Evolutionary conservation across 2,329 filamentous ascomycete genomes (phyloP), one percentile per base, ranked within the genome.

Genomic region (Paecilomyces sp.): DNA sequence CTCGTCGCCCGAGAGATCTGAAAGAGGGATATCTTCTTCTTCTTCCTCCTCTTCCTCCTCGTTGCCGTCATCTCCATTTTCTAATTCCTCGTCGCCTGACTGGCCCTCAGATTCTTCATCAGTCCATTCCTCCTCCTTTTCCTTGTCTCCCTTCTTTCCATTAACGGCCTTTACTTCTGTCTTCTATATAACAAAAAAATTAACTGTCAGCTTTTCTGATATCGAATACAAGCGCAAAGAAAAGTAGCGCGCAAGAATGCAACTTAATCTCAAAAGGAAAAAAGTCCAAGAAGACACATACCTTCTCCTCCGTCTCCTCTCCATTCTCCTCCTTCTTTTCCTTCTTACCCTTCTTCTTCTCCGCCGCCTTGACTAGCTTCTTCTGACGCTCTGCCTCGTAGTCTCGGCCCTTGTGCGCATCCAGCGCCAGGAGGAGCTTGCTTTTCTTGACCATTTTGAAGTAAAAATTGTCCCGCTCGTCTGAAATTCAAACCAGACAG

Each of bases 21-120:
- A 96, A 64, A 96, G 85, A 3, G 92, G 88, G 53, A 97, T 92
- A 65, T 95, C 92, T 65, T 94, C 91, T 53, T 93, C 90, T 3
- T 92, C 89, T 24, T 89, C 88, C 0, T 88, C 86, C 1, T 87
- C 87, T 0, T 88, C 65, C 5, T 73, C 73, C 2, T 76, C 72
- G 6, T 74, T 70, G 4, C 72, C 67, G n/a, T 71, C 60, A 22
- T 22, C 22, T 22, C 22, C 22, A 22, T 22, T 22, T 9, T 68
- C 68, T 3, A 69, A 66, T 56, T 72, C 69, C 18, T 65, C 57
- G 12, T 72, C 71, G 2, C 74, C 70, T 4, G 72, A 69, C 8
- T 72, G 67, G 31, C 70, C 65, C 36, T 68, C 67, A 12, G 71
- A 66, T 54, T 70, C 64, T 7, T 66, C 64, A 25, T 68, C 67